Percentiles rank a stretch among this genome's conserved stretches.
phyloP scores from a whole-genome alignment of 1,284 basidiomycete genomes.

The Sporisorium graminicola region DNA sequence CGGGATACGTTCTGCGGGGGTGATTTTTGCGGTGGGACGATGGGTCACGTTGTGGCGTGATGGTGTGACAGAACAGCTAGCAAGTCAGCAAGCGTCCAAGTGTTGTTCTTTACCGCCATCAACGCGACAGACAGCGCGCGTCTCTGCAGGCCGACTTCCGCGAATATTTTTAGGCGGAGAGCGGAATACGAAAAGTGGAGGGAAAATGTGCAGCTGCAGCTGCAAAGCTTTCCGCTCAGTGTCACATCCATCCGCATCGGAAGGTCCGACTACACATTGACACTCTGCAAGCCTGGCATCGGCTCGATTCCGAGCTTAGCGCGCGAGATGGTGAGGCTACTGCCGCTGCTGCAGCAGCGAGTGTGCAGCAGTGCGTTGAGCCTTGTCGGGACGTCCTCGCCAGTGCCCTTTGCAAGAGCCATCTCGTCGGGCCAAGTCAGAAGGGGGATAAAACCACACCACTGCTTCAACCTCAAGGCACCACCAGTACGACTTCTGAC shows the following conservation, averaged over 20 bases:
- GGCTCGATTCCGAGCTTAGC: background rate
- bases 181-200: too few relatives aligned
- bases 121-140: slow-evolving; percentile 25
- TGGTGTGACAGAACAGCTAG: background rate
- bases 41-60: background rate
- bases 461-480: background rate
- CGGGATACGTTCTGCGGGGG: background rate
- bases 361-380: background rate
- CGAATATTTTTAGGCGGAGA: slow-evolving; percentile 1
- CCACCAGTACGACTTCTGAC: slow-evolving; percentile 8
- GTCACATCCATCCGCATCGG: slow-evolving; percentile 7
- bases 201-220: slow-evolving; percentile 1
- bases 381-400: background rate
- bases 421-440: background rate
- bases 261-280: background rate
- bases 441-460: background rate
- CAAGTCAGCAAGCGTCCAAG: background rate
- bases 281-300: background rate
- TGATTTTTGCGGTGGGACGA: background rate
- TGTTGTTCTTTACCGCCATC: slow-evolving; percentile 38
- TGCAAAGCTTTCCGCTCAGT: background rate
- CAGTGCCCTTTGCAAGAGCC: background rate
- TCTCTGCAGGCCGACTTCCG: slow-evolving; percentile 26
- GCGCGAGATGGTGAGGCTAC: background rate
- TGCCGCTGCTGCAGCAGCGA: background rate